Evolutionary conservation across 1,284 basidiomycete genomes (phyloP).

Genomic region (Rhodotorula sp.): DNA sequence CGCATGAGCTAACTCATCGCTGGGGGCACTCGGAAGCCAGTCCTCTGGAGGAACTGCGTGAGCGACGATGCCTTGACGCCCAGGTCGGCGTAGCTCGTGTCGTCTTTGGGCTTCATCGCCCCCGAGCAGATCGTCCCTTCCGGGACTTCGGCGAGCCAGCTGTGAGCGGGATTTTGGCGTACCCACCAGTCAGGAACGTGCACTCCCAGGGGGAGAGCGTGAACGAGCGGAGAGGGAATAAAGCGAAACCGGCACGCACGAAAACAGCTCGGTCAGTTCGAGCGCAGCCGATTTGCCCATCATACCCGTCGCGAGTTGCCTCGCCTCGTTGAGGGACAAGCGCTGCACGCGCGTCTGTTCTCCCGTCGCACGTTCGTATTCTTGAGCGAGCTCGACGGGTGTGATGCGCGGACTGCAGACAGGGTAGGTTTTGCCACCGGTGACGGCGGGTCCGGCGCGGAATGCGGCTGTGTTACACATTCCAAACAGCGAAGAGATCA

Average conservation of each 20-base stretch:
- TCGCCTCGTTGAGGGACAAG: not conserved
- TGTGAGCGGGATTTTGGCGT: not conserved
- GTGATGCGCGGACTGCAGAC: slow-evolving; percentile 1
- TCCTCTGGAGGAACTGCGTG: slow-evolving; percentile 5
- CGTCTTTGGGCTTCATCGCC: slow-evolving; percentile 1
- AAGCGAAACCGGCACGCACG: not conserved
- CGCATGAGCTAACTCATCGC: too few species aligned
- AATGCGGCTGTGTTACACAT: slow-evolving; percentile 3
- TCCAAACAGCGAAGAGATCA: too few species aligned
- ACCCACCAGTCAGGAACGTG: not conserved
- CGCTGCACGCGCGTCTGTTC: slow-evolving; percentile 1
- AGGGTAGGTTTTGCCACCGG: slow-evolving; percentile 15
- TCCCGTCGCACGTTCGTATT: slow-evolving; percentile 6
- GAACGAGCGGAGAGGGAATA: not conserved
- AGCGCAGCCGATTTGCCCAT: not conserved
- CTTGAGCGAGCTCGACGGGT: not conserved
- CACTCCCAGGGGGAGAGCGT: fast-evolving
- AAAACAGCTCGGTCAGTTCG: slow-evolving; percentile 1
- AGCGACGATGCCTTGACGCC: slow-evolving; percentile 11
- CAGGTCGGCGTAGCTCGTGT: slow-evolving; percentile 8
- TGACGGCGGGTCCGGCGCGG: not conserved
- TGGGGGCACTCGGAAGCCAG: slow-evolving; percentile 2
- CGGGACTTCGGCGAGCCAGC: not conserved
- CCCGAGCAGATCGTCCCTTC: slow-evolving; percentile 3
- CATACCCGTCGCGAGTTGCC: not conserved